These are phyloP conservation scores for Dryadomyces sulphureus DNA, from an alignment of 2,329 filamentous ascomycete species.

Conservation along the genomic window DNA sequence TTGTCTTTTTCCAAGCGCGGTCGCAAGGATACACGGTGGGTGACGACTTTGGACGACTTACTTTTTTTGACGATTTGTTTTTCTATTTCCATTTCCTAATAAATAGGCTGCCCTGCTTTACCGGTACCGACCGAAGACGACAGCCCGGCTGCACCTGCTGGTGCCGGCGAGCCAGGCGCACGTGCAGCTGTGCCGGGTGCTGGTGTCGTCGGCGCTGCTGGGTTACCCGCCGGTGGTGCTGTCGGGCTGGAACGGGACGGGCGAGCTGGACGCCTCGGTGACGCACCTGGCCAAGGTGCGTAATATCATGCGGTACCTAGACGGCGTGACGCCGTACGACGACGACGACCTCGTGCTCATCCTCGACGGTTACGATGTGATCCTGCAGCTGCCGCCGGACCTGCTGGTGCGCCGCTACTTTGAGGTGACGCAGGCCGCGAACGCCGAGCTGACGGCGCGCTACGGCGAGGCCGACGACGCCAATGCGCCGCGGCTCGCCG, in stretches of 20 bases:
- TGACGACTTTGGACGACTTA: too few relatives aligned
- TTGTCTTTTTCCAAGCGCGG: background rate
- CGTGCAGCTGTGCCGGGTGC: background rate
- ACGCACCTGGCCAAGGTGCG: constrained; percentile 5
- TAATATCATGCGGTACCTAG: constrained; percentile 2
- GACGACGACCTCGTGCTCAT: constrained; percentile 6
- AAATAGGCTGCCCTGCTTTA: background rate
- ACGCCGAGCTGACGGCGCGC: background rate
- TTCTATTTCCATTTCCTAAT: too few relatives aligned
- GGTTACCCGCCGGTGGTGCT: constrained; percentile 2
- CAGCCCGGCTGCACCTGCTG: constrained; percentile 1
- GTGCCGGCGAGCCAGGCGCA: background rate
- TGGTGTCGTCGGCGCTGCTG: background rate
- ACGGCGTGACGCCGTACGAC: background rate
- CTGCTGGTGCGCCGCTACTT: constrained; percentile 4
- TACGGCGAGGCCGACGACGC: background rate
- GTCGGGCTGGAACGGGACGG: constrained; percentile 3
- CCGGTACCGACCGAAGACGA: background rate
- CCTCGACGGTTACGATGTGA: constrained; percentile 4
- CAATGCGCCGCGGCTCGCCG: background rate
- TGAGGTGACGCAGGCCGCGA: constrained; percentile 1
- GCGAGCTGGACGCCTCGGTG: constrained; percentile 2
- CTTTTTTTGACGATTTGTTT: background rate
- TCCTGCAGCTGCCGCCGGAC: constrained; percentile 4
- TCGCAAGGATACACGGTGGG: background rate